Base-by-base conservation (phyloP, 2,329 filamentous ascomycete species). In the Escovopsis sp. region DNA sequence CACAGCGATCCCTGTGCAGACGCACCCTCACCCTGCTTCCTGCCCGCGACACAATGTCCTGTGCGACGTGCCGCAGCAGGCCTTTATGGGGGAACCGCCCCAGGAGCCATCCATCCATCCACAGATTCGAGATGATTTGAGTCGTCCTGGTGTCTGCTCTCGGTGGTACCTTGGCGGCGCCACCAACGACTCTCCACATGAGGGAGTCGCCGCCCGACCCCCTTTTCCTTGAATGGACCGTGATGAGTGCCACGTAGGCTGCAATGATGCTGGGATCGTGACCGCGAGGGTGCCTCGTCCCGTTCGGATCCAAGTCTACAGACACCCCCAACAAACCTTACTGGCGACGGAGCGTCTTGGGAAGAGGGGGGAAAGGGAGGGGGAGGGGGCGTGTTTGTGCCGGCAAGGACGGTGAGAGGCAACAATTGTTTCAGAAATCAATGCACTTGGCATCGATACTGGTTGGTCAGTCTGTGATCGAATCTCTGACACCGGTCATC, bases 211-310 rank as follows among this genome's bases (percentile, higher is more conserved):
- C 35, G 33, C 39, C 39, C 35, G 35, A 23, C 21, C 38, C 38
- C 34, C 35, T 37, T 33, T 40, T 40, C 12, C 26, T 40, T 32
- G 39, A 23, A 23, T 11, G 21, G 21, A 37, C 33, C 33, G 35
- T 37, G 39, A 40, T 30, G 35, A 40, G 39, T 40, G 39, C 39
- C 39, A 40, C 39, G 39, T 40, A 40, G 39, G 21, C 35, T 18
- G 34, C 39, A 33, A 39, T 9, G 21, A 23, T 23, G 21, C 21
- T 11, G 21, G 21, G 21, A 11, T 11, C 11, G 21, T 23, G 21
- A 11, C 21, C 21, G 21, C 21, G 21, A 23, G 21, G 4, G 11
- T 23, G 21, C 21, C 21, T 23, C 11, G 21, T 23, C 21, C 21
- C 21, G 21, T 3, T 11, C 21, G 21, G 21, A 11, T 8, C 21